Percentiles rank a stretch among this genome's conserved stretches.
Evolutionary conservation across 2,329 filamentous ascomycete genomes (phyloP).

Genomic region (Cladosporium sphaerospermum): DNA sequence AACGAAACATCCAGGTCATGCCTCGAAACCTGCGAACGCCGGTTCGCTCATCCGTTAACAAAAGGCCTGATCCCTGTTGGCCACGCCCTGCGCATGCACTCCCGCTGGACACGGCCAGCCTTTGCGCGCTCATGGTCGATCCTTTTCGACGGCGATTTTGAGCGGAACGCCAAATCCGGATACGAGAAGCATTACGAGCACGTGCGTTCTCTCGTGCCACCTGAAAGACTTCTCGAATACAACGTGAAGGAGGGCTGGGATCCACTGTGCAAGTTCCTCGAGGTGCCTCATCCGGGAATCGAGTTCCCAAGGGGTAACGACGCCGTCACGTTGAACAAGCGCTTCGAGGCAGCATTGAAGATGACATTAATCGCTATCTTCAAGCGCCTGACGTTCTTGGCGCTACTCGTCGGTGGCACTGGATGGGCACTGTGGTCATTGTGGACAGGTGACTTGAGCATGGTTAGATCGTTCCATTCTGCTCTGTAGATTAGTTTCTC

Average conservation of each 20-base stretch:
- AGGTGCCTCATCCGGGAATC: neutral
- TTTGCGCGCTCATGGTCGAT: conserved; percentile 6
- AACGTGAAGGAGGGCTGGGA: conserved; percentile 9
- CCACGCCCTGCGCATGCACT: neutral
- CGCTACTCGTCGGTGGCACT: no score
- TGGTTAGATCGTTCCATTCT: no score
- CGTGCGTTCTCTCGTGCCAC: conserved; percentile 6
- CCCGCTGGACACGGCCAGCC: conserved; percentile 1
- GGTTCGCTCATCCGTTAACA: conserved; percentile 2
- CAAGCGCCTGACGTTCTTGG: neutral
- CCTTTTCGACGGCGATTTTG: conserved; percentile 9
- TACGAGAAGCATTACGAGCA: conserved; percentile 12
- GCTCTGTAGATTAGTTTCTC: no score
- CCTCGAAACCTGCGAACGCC: conserved; percentile 6
- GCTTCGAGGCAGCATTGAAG: conserved; percentile 2
- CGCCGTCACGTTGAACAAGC: neutral
- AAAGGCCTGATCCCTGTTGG: conserved; percentile 4
- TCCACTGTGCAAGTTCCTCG: conserved; percentile 6
- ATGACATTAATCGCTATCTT: neutral
- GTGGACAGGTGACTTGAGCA: no score
- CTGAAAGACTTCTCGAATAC: conserved; percentile 12
- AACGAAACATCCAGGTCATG: conserved; percentile 1
- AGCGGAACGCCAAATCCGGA: conserved; percentile 1
- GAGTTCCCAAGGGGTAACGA: conserved; percentile 3
- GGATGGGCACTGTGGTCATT: no score